Base-by-base conservation (phyloP, 768 basidiomycete species). In the Pholiota conissans region DNA sequence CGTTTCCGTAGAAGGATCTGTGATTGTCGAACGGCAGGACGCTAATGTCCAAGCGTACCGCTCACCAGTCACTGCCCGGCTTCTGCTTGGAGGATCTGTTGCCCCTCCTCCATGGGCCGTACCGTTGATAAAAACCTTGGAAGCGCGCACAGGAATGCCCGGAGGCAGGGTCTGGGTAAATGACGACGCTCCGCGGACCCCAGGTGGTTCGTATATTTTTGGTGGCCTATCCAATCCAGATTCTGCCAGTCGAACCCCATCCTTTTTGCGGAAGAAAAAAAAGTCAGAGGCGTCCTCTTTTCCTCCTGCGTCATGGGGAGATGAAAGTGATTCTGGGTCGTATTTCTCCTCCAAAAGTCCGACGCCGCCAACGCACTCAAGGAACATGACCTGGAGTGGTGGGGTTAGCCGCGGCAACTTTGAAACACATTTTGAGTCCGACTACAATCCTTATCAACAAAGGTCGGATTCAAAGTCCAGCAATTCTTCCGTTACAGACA, bases 1-100 rank as follows among this genome's bases (percentile, higher is more conserved):
- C 5, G 79, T 97, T 10, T 93, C 91, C 16, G 70, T 92, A 10
- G 90, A 92, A 75, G 94, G 94, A 11, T 91, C 90, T 1, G 87
- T 97, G 50, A 95, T 98, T 58, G 81, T 97, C 14, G 96, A 97
- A 72, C 84, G 96, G 35, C 90, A 94, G 67, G 96, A 99, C 70
- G 93, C 94, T 8, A 98, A 97, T 67, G 76, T 84, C 1, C 79
- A 87, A 49, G 95, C 95, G 2, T 97, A 97, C 67, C 68, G 74
- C 27, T 80, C 84, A 2, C 81, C 87, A 53, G 91, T 95, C 16
- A 86, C 88, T 1, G 87, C 79, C 2, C 89, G 88, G 69, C 80
- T 88, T 68, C 83, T 99, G 24, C 85, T 99, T 14, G 87, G 85
- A 35, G 96, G 96, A 5, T 70, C 69, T 9, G 74, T 97, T 40